These are phyloP conservation scores for Hymenoscyphus salicellus DNA, from an alignment of 2,329 filamentous ascomycete species.

Conservation along the genomic window DNA sequence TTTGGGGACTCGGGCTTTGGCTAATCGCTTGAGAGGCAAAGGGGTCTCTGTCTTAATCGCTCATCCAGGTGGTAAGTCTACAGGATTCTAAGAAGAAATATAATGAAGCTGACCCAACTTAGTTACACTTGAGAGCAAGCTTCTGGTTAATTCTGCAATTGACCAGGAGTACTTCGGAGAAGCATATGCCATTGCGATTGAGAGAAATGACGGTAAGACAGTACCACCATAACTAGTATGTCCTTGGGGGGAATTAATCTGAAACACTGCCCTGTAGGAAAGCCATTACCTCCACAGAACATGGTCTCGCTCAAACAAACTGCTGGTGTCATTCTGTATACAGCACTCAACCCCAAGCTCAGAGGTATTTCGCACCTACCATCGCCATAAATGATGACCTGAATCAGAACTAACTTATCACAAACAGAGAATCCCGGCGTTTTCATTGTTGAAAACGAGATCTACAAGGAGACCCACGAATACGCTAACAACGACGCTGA, in stretches of 20 bases:
- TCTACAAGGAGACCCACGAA: not conserved
- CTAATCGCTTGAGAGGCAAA: constrained; percentile 24
- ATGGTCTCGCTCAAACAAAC: not conserved
- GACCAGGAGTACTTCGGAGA: constrained; percentile 4
- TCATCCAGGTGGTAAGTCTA: constrained; percentile 30
- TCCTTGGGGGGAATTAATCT: not conserved
- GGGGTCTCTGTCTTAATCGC: constrained; percentile 31
- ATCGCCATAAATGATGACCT: not conserved
- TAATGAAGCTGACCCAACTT: not conserved
- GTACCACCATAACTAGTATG: not conserved
- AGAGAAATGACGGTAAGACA: constrained; percentile 5
- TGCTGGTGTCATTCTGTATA: constrained; percentile 1
- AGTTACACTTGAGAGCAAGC: constrained; percentile 2
- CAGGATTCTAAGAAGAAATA: too few relatives aligned
- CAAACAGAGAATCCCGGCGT: not conserved
- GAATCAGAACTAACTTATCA: not conserved
- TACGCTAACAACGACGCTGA: constrained; percentile 2
- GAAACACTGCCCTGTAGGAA: not conserved
- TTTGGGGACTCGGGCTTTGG: constrained; percentile 34
- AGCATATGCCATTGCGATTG: not conserved
- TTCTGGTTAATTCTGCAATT: not conserved
- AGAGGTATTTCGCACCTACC: not conserved
- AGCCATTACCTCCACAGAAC: constrained; percentile 3
- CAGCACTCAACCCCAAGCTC: not conserved
- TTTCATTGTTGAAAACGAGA: not conserved